Base-by-base conservation (phyloP, 2,329 filamentous ascomycete species). In the Aspergillus unguis region DNA sequence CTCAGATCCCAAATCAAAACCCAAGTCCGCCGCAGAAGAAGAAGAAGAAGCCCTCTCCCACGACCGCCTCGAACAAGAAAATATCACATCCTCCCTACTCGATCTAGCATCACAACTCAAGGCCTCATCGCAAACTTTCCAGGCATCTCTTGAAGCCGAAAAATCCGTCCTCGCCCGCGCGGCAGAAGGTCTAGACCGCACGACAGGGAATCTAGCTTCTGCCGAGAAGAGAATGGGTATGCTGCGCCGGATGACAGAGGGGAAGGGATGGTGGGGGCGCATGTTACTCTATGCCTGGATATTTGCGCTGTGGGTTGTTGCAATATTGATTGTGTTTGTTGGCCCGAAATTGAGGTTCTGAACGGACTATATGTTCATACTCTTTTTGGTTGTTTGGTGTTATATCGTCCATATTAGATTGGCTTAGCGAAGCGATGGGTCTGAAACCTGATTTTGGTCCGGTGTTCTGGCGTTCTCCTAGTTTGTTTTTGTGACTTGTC, bases 331-430 rank as follows among this genome's bases (percentile, higher is more conserved):
- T 58, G 92, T 96, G 9, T 92, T 92, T 75, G 80, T 92, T 46
- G 76, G 90, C 67, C 92, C 92, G 0, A 97, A 96, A 77, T 72
- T 96, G 68, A 81, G 92, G 64, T 94, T 96, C 65, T 96, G 43
- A 50, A 17, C n/a, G 5, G 9, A 10, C 48, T 17, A 41, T 23
- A 6, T 31, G 26, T 31, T 46, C 23, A 1, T 25, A 28, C 11
- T 35, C 10, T 7, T 37, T 33, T 6, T 36, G 5, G 11, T 40
- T 38, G 29, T 23, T 23, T 5, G 29, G 5, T 10, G 43, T n/a
- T 6, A 10, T 7, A 38, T 25, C 10, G 9, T 38, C 31, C 5
- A 4, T 31, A 25, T 40, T 31, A 48, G 28, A 26, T 48, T 40
- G 26, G 32, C 8, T 48, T 41, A 48, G 45, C 36, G 17, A 26